These are phyloP conservation scores for Sporothrix mexicana DNA, from an alignment of 2,329 filamentous ascomycete species.

Conservation along the genomic window DNA sequence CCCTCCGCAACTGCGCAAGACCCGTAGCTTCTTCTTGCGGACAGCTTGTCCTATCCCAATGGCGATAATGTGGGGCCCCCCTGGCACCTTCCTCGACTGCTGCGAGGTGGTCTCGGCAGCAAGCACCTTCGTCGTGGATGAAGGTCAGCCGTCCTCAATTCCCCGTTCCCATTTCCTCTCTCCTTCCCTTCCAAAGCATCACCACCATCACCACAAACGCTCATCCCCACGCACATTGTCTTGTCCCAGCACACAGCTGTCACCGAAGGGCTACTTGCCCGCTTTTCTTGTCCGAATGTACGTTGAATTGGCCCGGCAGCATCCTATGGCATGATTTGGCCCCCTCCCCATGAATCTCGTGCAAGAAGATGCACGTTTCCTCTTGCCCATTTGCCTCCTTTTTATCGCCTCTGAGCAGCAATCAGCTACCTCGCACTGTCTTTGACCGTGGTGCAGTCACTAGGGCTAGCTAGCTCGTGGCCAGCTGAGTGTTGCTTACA, in stretches of 20 bases:
- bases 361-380: background rate
- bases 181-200: slow-evolving; percentile 26
- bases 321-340: background rate
- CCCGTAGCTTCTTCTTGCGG: slow-evolving; percentile 24
- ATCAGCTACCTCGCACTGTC: background rate
- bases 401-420: background rate
- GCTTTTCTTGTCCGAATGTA: slow-evolving; percentile 21
- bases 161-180: slow-evolving; percentile 21
- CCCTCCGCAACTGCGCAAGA: slow-evolving; percentile 27
- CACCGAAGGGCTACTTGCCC: slow-evolving; percentile 23
- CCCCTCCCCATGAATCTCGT: background rate
- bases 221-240: slow-evolving; percentile 20
- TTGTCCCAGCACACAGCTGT: slow-evolving; percentile 11
- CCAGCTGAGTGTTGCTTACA: slow-evolving; percentile 10
- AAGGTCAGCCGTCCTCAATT: slow-evolving; percentile 22
- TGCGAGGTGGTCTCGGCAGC: background rate
- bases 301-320: slow-evolving; percentile 22
- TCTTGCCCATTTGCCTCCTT: slow-evolving; percentile 10
- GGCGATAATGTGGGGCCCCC: slow-evolving; percentile 29
- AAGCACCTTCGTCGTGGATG: slow-evolving; percentile 11
- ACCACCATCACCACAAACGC: slow-evolving; percentile 23
- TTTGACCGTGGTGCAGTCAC: background rate
- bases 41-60: slow-evolving; percentile 33
- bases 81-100: slow-evolving; percentile 26
- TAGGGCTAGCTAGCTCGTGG: slow-evolving; percentile 5